phyloP scores from a whole-genome alignment of 1,284 basidiomycete species.

The Melampsora abietis-canadensis region DNA sequence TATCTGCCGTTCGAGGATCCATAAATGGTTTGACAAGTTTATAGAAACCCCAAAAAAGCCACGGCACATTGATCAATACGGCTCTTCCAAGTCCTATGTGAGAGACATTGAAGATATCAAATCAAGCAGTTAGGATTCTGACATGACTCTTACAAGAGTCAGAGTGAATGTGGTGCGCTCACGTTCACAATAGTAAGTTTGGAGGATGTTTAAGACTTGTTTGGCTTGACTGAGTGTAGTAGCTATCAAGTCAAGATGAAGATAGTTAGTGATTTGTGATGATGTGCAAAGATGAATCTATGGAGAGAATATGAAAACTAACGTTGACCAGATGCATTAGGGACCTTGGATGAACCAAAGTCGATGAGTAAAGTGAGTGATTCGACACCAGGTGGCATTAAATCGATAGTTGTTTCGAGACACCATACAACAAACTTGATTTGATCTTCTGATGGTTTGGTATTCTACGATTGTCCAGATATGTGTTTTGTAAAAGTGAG shows the following conservation, averaged over 20 bases:
- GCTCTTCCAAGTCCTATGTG: constrained; percentile 69
- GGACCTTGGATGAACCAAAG: background rate
- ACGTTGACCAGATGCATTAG: background rate
- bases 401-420: constrained; percentile 53
- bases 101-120: too few species aligned
- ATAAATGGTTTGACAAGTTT: constrained; percentile 80
- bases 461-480: constrained; percentile 37
- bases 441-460: constrained; percentile 50
- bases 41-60: constrained; percentile 57
- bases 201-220: constrained; percentile 72
- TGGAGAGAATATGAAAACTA: background rate
- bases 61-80: constrained; percentile 76
- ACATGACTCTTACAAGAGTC: background rate
- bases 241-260: constrained; percentile 41
- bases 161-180: background rate
- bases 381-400: constrained; percentile 54
- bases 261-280: background rate
- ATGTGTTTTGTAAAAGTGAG: too few species aligned
- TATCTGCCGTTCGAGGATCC: constrained; percentile 83
- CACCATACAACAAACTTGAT: constrained; percentile 56
- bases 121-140: background rate
- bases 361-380: constrained; percentile 46
- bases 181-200: constrained; percentile 80
- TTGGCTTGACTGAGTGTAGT: constrained; percentile 30
- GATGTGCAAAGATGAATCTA: background rate